Evolutionary conservation across 345 rosid genomes (phyloP).

Genomic region (Syzygium oleosum): DNA sequence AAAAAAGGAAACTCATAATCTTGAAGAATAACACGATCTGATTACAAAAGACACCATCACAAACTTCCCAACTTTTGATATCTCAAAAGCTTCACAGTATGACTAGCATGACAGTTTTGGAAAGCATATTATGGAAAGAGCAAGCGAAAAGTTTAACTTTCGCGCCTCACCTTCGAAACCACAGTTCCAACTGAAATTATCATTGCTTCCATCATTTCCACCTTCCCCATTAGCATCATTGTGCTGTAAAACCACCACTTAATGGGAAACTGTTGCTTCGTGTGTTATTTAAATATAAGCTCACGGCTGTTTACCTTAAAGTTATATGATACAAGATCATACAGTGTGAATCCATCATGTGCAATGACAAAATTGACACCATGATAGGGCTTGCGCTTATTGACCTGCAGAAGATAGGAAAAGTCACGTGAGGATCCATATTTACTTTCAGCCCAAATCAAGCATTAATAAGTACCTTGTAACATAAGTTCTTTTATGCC

Average conservation of each 20-base stretch:
- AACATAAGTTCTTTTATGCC: not conserved
- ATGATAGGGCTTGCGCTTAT: constrained; percentile 86
- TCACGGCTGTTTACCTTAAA: constrained; percentile 41
- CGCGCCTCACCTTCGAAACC: constrained; percentile 62
- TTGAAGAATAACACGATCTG: not conserved
- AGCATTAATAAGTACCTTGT: not conserved
- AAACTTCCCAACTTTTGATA: not conserved
- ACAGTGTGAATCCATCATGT: constrained; percentile 88
- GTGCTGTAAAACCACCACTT: constrained; percentile 44
- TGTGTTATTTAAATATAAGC: constrained; percentile 1
- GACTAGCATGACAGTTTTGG: not conserved
- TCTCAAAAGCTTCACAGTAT: not conserved
- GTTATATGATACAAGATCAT: constrained; percentile 87
- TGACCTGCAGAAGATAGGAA: constrained; percentile 35
- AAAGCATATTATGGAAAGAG: not conserved
- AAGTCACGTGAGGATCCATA: not conserved
- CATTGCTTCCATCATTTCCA: constrained; percentile 91
- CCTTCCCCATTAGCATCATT: constrained; percentile 98
- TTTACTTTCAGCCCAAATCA: not conserved
- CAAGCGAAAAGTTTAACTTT: not conserved
- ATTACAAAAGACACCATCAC: not conserved
- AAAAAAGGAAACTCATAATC: not conserved
- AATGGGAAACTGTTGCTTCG: not conserved
- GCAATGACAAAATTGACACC: constrained; percentile 76
- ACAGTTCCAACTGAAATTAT: constrained; percentile 93